phyloP scores from a whole-genome alignment of 805 yeast genomes.

The Wickerhamiella qilinensis region DNA sequence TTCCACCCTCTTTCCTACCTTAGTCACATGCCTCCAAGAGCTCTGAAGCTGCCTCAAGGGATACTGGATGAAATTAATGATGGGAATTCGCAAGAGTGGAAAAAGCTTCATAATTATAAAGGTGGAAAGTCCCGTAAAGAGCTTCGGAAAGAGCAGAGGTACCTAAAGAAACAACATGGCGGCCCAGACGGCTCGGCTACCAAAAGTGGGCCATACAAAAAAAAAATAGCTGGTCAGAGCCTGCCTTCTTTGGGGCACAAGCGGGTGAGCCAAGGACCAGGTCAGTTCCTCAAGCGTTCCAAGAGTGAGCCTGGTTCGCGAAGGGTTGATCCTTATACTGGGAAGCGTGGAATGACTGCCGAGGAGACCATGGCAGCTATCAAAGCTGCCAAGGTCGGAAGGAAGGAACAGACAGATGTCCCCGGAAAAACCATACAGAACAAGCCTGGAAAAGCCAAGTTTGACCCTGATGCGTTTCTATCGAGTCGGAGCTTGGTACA shows the following conservation, averaged over 20 bases:
- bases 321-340: no score
- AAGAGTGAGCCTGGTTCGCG: no score
- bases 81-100: conserved; percentile 11
- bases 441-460: not conserved
- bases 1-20: not conserved
- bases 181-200: no score
- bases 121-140: conserved; percentile 12
- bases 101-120: conserved; percentile 10
- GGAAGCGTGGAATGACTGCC: no score
- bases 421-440: not conserved
- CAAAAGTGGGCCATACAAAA: no score
- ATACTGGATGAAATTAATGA: conserved; percentile 8
- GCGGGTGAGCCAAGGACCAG: no score
- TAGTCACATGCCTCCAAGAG: not conserved
- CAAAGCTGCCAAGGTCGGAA: conserved; percentile 12
- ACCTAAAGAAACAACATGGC: not conserved
- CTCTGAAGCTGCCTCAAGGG: conserved; percentile 9
- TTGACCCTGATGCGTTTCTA: not conserved
- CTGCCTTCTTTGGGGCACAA: no score
- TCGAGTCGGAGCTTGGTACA: not conserved
- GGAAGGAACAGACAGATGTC: not conserved
- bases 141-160: conserved; percentile 9
- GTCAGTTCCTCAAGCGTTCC: no score
- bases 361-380: conserved; percentile 20
- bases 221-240: no score